Evolutionary conservation across 495 filamentous ascomycete species (phyloP).

Genomic region (Podospora tetraspora): DNA sequence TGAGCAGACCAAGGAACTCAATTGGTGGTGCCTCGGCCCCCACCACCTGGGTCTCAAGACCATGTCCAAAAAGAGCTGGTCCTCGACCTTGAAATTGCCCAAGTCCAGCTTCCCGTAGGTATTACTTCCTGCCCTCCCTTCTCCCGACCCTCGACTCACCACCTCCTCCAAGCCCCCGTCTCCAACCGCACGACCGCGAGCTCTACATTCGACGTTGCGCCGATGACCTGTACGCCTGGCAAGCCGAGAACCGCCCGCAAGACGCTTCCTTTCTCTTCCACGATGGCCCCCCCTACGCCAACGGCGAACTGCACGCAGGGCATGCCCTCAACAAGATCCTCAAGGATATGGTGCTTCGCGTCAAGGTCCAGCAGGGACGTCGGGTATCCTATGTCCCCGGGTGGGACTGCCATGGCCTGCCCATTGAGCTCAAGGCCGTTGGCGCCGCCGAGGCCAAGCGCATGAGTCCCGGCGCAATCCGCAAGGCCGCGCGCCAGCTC

Average conservation of each 20-base stretch:
- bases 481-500: conserved; percentile 66
- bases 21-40: background rate
- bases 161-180: conserved; percentile 36
- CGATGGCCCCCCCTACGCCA: conserved; percentile 96
- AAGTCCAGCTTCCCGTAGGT: conserved; percentile 46
- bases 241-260: conserved; percentile 53
- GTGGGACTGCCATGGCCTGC: conserved; percentile 97
- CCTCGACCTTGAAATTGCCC: conserved; percentile 44
- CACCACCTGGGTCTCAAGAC: conserved; percentile 20
- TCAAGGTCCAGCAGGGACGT: conserved; percentile 68
- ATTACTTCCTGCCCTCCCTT: background rate
- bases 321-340: conserved; percentile 97
- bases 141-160: background rate
- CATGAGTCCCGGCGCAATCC: conserved; percentile 45
- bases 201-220: conserved; percentile 73
- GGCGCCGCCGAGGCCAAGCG: conserved; percentile 41
- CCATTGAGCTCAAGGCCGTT: conserved; percentile 96
- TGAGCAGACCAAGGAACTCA: background rate
- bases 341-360: conserved; percentile 86
- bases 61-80: conserved; percentile 47
- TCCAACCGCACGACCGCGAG: conserved; percentile 40
- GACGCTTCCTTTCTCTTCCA: conserved; percentile 71
- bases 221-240: conserved; percentile 87
- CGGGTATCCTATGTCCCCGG: conserved; percentile 83
- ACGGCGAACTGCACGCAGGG: conserved; percentile 90